Conservation (phyloP, 345 rosid genomes). For the Eucalyptus tenuipes region DNA sequence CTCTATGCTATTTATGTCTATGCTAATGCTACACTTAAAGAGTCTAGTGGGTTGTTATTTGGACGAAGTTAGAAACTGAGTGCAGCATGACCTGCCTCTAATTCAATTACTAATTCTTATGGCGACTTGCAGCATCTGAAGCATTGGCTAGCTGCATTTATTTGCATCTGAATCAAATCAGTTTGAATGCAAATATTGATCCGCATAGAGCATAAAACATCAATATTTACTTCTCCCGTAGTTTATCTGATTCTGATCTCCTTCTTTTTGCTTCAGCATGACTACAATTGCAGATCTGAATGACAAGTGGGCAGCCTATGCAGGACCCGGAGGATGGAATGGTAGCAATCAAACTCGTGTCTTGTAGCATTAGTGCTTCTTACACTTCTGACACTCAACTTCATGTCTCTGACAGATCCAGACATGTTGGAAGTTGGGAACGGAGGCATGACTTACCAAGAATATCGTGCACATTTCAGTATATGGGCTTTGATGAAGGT, state of each 20-base stretch:
- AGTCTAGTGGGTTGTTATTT: background rate
- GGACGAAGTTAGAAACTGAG: background rate
- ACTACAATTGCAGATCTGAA: slow-evolving; percentile 86
- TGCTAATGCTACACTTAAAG: background rate
- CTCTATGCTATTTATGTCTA: background rate
- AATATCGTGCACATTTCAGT: slow-evolving; percentile 90
- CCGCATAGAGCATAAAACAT: background rate
- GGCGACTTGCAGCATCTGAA: background rate
- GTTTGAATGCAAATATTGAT: background rate
- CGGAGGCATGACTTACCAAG: slow-evolving; percentile 86
- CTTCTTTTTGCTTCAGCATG: slow-evolving; percentile 43
- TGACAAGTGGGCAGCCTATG: slow-evolving; percentile 92
- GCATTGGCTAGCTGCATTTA: background rate
- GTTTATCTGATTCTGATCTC: background rate
- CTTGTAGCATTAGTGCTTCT: background rate
- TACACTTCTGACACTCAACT: background rate
- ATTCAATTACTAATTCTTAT: background rate
- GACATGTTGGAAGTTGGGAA: slow-evolving; percentile 99
- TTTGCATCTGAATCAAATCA: background rate
- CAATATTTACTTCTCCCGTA: background rate
- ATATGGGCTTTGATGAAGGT: slow-evolving; percentile 99
- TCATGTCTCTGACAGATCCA: slow-evolving; percentile 42
- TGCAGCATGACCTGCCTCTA: background rate
- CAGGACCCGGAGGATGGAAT: slow-evolving; percentile 99
- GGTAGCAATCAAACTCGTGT: slow-evolving; percentile 28